Conservation (phyloP, 2,329 filamentous ascomycete species). For the Moelleriella libera region DNA sequence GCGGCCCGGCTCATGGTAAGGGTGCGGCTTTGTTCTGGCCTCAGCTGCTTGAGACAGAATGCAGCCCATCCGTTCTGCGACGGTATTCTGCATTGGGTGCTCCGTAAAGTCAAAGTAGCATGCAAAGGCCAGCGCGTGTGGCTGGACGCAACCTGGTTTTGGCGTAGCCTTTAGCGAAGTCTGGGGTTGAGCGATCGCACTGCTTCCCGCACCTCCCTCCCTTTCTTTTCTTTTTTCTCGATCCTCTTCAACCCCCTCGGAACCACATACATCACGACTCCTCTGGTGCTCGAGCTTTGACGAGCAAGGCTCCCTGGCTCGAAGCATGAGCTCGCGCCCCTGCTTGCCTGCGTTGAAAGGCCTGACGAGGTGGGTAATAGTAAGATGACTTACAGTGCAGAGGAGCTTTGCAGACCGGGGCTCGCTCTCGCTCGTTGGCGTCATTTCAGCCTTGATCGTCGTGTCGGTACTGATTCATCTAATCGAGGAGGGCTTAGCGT, state of each 20-base stretch:
- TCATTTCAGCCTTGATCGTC: not conserved
- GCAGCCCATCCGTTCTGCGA: not conserved
- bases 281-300: too few species aligned
- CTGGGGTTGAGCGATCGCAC: constrained; percentile 11
- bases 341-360: too few species aligned
- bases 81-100: too few species aligned
- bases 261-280: too few species aligned
- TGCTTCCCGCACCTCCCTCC: constrained; percentile 17
- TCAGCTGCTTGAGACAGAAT: not conserved
- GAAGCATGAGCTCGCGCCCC: not conserved
- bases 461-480: not conserved
- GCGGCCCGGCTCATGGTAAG: too few species aligned
- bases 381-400: not conserved
- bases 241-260: not conserved
- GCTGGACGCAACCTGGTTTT: constrained; percentile 2
- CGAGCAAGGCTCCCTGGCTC: not conserved
- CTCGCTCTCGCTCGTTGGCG: not conserved
- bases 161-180: constrained; percentile 2
- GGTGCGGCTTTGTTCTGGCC: too few species aligned
- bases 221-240: not conserved
- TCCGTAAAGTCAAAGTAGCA: not conserved
- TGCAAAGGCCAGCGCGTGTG: too few species aligned
- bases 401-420: not conserved
- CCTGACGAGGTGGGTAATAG: too few species aligned
- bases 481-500: too few species aligned